Evolutionary conservation across 176 grass and related monocot species (phyloP).

Genomic region (Tillandsia fasciculata): DNA sequence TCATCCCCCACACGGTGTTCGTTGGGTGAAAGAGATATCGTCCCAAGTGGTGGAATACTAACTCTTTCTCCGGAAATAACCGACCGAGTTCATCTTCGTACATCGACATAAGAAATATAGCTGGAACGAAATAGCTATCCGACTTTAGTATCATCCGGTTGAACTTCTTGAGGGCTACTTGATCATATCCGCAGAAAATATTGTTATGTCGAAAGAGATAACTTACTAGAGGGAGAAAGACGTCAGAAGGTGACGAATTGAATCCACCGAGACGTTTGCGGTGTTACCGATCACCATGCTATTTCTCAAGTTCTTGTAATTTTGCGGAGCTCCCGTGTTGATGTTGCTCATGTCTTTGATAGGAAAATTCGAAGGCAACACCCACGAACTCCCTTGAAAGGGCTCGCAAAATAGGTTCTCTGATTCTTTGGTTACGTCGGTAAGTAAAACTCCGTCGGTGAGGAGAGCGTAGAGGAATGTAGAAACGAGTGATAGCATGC

Average conservation of each 20-base stretch:
- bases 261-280: constrained; percentile 15
- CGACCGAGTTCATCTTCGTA: constrained; percentile 30
- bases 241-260: constrained; percentile 41
- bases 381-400: constrained; percentile 67
- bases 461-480: constrained; percentile 76
- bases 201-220: constrained; percentile 37
- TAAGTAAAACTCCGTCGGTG: constrained; percentile 60
- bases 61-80: constrained; percentile 22
- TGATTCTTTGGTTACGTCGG: constrained; percentile 38
- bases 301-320: constrained; percentile 66
- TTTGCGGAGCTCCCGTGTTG: constrained; percentile 41
- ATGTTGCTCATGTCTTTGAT: constrained; percentile 33
- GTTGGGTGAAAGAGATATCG: constrained; percentile 30
- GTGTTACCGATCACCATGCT: constrained; percentile 21
- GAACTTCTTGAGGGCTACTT: constrained; percentile 51
- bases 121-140: constrained; percentile 50
- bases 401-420: constrained; percentile 80
- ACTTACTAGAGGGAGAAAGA: constrained; percentile 59
- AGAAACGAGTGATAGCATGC: constrained; percentile 69
- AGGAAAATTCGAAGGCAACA: constrained; percentile 49
- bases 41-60: constrained; percentile 28
- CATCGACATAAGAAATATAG: constrained; percentile 38
- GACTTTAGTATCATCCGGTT: constrained; percentile 54
- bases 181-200: constrained; percentile 71
- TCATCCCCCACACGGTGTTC: constrained; percentile 20